A percentile compares a stretch with the other conserved stretches of the same genome.
Evolutionary conservation across 768 basidiomycete species (phyloP).

Genomic region (Mycena leptocephala): DNA sequence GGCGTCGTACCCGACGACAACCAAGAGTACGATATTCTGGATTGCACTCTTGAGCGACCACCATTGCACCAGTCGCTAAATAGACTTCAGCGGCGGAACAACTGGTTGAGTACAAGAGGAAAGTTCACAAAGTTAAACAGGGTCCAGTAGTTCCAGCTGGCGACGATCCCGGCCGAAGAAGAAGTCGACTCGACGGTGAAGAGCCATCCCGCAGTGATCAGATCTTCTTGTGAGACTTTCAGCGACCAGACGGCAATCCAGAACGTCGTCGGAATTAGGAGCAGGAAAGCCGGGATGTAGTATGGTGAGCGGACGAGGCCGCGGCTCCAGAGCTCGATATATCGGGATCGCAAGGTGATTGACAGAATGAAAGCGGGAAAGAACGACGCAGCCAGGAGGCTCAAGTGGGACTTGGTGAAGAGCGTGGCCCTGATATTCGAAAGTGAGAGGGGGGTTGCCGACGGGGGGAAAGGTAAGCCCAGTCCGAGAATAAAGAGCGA

Average conservation of each 20-base stretch:
- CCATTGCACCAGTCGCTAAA: slow-evolving; percentile 40
- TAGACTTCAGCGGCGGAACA: background rate
- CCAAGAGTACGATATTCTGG: slow-evolving; percentile 39
- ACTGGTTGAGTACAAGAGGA: background rate
- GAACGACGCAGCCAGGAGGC: slow-evolving; percentile 39
- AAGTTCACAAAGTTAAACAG: slow-evolving; percentile 39
- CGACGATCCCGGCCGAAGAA: slow-evolving; percentile 29
- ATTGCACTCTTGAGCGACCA: slow-evolving; percentile 36
- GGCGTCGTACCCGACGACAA: slow-evolving; percentile 39
- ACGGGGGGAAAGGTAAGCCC: slow-evolving; percentile 16
- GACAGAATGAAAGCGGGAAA: slow-evolving; percentile 41
- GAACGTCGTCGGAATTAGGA: slow-evolving; percentile 37
- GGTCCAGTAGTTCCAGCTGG: slow-evolving; percentile 44
- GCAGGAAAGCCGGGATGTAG: slow-evolving; percentile 38
- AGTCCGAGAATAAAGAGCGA: slow-evolving; percentile 41
- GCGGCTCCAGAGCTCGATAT: slow-evolving; percentile 33
- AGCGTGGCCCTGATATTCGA: slow-evolving; percentile 32
- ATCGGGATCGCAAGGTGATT: slow-evolving; percentile 33
- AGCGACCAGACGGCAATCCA: slow-evolving; percentile 34
- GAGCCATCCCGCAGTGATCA: slow-evolving; percentile 38
- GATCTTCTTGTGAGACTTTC: slow-evolving; percentile 3
- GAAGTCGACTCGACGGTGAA: slow-evolving; percentile 36
- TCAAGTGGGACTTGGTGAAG: slow-evolving; percentile 32
- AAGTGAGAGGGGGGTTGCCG: slow-evolving; percentile 28
- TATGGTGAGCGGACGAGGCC: slow-evolving; percentile 36